Base-by-base conservation (phyloP, 2,329 filamentous ascomycete species). In the Epicoccum sorghinum region DNA sequence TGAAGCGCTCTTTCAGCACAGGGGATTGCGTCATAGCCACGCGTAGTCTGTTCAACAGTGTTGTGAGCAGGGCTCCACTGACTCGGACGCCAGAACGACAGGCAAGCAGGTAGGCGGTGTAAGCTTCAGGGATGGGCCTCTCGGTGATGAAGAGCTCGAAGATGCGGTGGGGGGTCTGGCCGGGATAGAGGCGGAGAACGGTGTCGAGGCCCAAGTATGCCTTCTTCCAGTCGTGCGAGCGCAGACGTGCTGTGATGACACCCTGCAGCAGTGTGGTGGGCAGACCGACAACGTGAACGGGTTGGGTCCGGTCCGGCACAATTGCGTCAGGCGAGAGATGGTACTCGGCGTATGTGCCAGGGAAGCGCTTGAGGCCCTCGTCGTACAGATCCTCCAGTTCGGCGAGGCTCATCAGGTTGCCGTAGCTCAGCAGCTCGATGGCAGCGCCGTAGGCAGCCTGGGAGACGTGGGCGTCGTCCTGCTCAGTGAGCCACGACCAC, bases 181-280 rank as follows among this genome's bases (percentile, higher is more conserved):
- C 73, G 2, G 81, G 81, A 52, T 75, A 78, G 5, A 83, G 69
- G 24, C 81, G 74, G 5, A 82, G 64, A 2, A 73, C 71, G 8
- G 78, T 78, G 61, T 84, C 82, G 3, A 83, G 68, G 4, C 74
- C 77, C 14, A 83, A 70, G 55, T 83, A 84, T 1, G 80, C 79
- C 8, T 72, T 75, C 33, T 68, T 74, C 70, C 79, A 79, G 46
- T 82, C 78, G 14, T 78, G 75, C 29, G 72, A 64, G 4, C 79
- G 61, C 3, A 82, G 56, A 37, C 81, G 75, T 4, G 81, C 81
- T 1, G 73, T 77, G 38, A 78, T 65, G 39, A 83, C 82, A 5
- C 79, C 78, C 57, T 80, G 78, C 3, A 83, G 67, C 9, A 83
- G 67, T 22, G 69, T 65, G 14, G 77, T 72, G 2, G 77, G 75